Conservation (phyloP, 2,329 filamentous ascomycete species). For the Ascosphaera apis region DNA sequence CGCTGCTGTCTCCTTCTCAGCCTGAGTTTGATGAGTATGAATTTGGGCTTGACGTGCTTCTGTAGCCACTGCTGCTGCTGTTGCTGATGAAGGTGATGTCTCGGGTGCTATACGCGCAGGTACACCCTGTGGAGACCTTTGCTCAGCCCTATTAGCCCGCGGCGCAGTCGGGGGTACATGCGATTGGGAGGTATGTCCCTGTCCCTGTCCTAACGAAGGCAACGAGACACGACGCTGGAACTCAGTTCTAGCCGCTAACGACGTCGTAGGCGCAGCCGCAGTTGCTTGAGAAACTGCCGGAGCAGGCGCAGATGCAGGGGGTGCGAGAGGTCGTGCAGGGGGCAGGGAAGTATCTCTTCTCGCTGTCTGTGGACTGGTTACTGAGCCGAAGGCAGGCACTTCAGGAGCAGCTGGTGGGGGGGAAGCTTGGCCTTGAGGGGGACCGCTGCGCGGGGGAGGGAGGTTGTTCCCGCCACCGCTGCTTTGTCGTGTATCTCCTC, state of each 20-base stretch:
- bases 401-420: constrained; percentile 19
- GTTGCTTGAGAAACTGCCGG: not conserved
- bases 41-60: too few species aligned
- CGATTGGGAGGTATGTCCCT: too few species aligned
- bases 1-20: too few species aligned
- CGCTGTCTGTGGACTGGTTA: constrained; percentile 11
- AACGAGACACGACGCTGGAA: not conserved
- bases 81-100: too few species aligned
- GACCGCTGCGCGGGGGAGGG: constrained; percentile 9
- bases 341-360: constrained; percentile 8
- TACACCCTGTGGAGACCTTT: too few species aligned
- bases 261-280: not conserved
- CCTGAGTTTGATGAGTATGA: too few species aligned
- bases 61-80: too few species aligned
- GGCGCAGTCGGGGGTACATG: too few species aligned
- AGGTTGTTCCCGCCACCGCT: constrained; percentile 8
- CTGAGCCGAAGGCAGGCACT: constrained; percentile 20
- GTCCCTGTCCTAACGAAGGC: constrained; percentile 7
- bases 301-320: not conserved
- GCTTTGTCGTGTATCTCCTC: constrained; percentile 8
- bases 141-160: too few species aligned
- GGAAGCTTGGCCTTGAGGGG: constrained; percentile 9
- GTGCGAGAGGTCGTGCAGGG: constrained; percentile 7
- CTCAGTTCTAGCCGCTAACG: not conserved
- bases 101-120: too few species aligned